A percentile compares a stretch with the other conserved stretches of the same genome.
These are phyloP conservation scores for Scenedesmus sp. DNA, from an alignment of 163 green algal species.

Conservation along the genomic window DNA sequence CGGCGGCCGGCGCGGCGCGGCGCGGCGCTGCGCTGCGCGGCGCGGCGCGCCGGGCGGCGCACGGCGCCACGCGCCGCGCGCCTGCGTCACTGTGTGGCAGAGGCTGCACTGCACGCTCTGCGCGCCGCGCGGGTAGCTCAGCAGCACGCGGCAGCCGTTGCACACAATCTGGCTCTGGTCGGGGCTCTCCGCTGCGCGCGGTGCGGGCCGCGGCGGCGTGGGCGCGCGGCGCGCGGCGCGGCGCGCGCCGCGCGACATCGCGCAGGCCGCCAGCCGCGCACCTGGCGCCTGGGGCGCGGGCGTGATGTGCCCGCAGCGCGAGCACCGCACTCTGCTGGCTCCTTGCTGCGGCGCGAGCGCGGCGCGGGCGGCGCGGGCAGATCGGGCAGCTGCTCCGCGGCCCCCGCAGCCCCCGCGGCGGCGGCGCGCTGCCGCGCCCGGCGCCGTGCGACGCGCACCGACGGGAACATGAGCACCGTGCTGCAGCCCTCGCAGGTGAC, in stretches of 20 bases:
- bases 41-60: no score
- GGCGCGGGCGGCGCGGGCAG: background rate
- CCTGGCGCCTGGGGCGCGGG: conserved; percentile 63
- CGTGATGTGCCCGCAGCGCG: conserved; percentile 84
- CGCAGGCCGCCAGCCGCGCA: no score
- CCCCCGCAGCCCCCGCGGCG: background rate
- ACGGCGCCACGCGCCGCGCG: no score
- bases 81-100: conserved; percentile 85
- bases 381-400: background rate
- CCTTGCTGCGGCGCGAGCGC: conserved; percentile 65
- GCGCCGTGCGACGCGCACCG: no score
- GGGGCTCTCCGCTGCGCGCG: conserved; percentile 39
- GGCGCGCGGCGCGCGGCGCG: background rate
- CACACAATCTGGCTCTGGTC: conserved; percentile 93
- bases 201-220: background rate
- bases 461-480: conserved; percentile 80
- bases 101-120: conserved; percentile 92
- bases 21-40: no score
- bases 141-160: conserved; percentile 80
- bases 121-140: conserved; percentile 91
- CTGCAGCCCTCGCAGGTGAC: conserved; percentile 80
- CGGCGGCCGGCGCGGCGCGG: no score
- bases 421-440: no score
- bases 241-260: background rate
- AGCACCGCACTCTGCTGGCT: conserved; percentile 86